Evolutionary conservation across 805 yeast genomes (phyloP), one percentile per base, ranked within the genome.

Genomic region (Clavispora vitiphila): DNA sequence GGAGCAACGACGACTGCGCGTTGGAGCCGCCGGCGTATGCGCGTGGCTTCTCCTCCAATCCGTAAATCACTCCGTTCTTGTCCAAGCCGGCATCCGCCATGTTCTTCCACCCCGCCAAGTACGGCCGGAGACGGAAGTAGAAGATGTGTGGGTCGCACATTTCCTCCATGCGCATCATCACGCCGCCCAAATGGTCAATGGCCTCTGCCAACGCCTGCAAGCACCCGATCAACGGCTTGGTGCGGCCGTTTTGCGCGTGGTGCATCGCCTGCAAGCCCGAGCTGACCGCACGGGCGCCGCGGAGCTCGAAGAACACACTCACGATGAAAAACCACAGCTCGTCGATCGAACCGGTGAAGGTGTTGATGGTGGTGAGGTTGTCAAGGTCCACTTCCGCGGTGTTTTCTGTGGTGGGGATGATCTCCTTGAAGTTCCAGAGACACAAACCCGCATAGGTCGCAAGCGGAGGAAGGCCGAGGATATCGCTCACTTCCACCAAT

Each of bases 121-220:
- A 90, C 1, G 97, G 97, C 56, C 98, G 74, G 35, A 90, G 75
- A 46, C 91, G 76, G 67, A 76, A 86, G 62, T 86, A 90, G 60
- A 91, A 90, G 4, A 85, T 81, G 58, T 88, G 95, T 3, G 98
- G 97, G 57, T 89, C 96, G 62, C 96, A 87, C 84, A 84, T 84
- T 51, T 90, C 96, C 56, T 86, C 89, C 93, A 90, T 85, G 52
- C 77, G 74, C 77, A 82, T 78, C 51, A 91, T 65, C 1, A 86
- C 74, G 3, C 83, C 70, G 11, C 89, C 93, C 50, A 91, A 67
- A 44, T 71, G 67, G 57, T 86, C 95, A 39, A 90, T 83, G 30
- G 76, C 64, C 58, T 83, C 86, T 1, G 96, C 96, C 41, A 90
- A 62, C 27, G 55, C 60, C 56, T 86, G 86, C 39, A 90, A 65